Conservation (phyloP, 1,284 basidiomycete genomes). For the Microbotryum saponariae region DNA sequence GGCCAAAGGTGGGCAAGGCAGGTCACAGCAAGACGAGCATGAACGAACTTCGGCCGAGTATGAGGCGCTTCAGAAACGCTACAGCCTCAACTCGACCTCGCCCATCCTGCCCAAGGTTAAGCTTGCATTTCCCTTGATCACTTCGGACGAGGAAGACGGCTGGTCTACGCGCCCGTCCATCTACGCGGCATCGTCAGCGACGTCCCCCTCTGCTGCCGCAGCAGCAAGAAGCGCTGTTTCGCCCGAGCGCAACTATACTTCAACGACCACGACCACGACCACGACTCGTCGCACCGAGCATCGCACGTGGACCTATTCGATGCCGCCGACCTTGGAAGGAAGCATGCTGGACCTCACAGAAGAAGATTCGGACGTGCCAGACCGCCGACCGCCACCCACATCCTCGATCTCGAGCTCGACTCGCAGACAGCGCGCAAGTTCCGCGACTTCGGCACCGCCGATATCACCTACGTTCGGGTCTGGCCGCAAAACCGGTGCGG, state of each 20-base stretch:
- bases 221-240: neutral
- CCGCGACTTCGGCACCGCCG: no score
- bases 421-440: no score
- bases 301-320: slow-evolving; percentile 15
- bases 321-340: neutral
- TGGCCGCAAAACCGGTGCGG: no score
- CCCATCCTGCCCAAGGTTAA: slow-evolving; percentile 14
- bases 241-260: neutral
- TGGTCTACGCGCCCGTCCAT: neutral
- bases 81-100: neutral
- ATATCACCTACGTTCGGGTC: no score
- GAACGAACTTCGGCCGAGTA: neutral
- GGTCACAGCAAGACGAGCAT: no score
- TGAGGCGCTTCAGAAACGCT: neutral
- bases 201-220: neutral
- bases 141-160: slow-evolving; percentile 15
- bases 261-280: slow-evolving; percentile 16
- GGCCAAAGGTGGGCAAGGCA: no score
- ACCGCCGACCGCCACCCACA: no score
- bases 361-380: no score
- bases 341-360: no score
- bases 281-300: slow-evolving; percentile 14
- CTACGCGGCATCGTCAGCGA: neutral
- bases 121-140: slow-evolving; percentile 9
- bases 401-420: no score